These are phyloP conservation scores for Psilocybe azurescens DNA, from an alignment of 768 basidiomycete genomes.

Conservation along the genomic window DNA sequence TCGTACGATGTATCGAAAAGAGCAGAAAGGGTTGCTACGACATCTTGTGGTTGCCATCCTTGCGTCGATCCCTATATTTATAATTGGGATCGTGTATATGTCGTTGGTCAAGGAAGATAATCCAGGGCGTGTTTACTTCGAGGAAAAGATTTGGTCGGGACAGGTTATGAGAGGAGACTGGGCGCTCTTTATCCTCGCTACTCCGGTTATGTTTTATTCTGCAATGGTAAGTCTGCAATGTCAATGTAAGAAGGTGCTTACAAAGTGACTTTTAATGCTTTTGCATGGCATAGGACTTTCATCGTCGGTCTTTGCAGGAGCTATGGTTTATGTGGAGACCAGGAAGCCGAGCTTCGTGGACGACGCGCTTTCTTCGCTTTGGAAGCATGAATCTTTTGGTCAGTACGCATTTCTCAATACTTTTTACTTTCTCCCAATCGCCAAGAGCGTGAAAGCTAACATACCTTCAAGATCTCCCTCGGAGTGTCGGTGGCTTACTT, in stretches of 20 bases:
- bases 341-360: conserved; percentile 56
- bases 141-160: conserved; percentile 67
- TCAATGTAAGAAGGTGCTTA: not conserved
- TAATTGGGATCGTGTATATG: conserved; percentile 82
- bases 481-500: conserved; percentile 83
- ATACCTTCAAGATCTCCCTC: conserved; percentile 45
- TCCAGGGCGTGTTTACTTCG: conserved; percentile 52
- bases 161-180: conserved; percentile 64
- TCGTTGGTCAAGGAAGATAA: conserved; percentile 57
- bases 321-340: conserved; percentile 61
- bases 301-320: conserved; percentile 58
- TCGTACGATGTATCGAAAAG: conserved; percentile 59
- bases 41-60: conserved; percentile 64
- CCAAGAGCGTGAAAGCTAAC: not conserved
- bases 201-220: conserved; percentile 73
- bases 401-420: not conserved
- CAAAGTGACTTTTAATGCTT: not conserved
- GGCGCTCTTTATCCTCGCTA: conserved; percentile 70
- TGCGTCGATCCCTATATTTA: conserved; percentile 78
- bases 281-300: conserved; percentile 41
- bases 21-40: conserved; percentile 54
- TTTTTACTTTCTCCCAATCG: not conserved
- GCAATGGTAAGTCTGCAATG: conserved; percentile 38
- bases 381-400: conserved; percentile 89
- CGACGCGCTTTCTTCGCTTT: conserved; percentile 67